A percentile compares a stretch with the other conserved stretches of the same genome.
phyloP scores from a whole-genome alignment of 352 stramenopile genomes.

The Globisporangium nagaii region DNA sequence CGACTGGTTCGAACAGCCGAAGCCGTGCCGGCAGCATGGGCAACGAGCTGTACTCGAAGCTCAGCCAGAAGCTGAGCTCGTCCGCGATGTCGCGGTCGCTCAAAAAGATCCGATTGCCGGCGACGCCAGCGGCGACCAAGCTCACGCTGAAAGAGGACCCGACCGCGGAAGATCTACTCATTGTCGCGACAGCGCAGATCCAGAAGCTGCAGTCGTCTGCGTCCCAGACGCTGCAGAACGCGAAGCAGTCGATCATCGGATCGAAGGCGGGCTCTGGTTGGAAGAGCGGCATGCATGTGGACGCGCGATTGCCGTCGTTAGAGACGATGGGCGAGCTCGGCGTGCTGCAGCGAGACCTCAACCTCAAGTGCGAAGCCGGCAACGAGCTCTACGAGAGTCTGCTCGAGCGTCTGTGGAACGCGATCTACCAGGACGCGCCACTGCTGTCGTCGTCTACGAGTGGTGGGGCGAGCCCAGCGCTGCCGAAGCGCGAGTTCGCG shows the following conservation, averaged over 20 bases:
- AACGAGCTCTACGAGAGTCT: slow-evolving; percentile 62
- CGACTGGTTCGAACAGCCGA: neutral
- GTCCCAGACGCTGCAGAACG: slow-evolving; percentile 24
- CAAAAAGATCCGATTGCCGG: slow-evolving; percentile 35
- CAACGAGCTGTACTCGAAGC: slow-evolving; percentile 20
- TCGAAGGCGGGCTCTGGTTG: slow-evolving; percentile 9
- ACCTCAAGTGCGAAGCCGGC: slow-evolving; percentile 47
- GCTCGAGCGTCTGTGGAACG: slow-evolving; percentile 57
- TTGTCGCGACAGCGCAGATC: slow-evolving; percentile 45
- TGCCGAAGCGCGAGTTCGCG: slow-evolving; percentile 25
- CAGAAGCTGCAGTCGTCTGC: slow-evolving; percentile 38
- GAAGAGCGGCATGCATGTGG: neutral
- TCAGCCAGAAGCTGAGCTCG: slow-evolving; percentile 17
- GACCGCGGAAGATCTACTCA: slow-evolving; percentile 54
- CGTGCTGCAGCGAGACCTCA: slow-evolving; percentile 58
- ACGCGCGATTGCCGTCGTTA: slow-evolving; percentile 18
- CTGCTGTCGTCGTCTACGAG: neutral
- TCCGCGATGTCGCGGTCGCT: slow-evolving; percentile 35
- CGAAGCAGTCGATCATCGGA: slow-evolving; percentile 29
- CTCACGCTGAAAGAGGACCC: slow-evolving; percentile 58
- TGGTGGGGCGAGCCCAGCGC: neutral
- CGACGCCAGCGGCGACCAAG: slow-evolving; percentile 33
- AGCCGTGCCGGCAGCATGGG: slow-evolving; percentile 2
- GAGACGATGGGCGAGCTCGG: slow-evolving; percentile 39
- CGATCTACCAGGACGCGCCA: slow-evolving; percentile 35